These are phyloP conservation scores for Verruconis gallopava DNA, from an alignment of 2,329 filamentous ascomycete species.

Conservation along the genomic window DNA sequence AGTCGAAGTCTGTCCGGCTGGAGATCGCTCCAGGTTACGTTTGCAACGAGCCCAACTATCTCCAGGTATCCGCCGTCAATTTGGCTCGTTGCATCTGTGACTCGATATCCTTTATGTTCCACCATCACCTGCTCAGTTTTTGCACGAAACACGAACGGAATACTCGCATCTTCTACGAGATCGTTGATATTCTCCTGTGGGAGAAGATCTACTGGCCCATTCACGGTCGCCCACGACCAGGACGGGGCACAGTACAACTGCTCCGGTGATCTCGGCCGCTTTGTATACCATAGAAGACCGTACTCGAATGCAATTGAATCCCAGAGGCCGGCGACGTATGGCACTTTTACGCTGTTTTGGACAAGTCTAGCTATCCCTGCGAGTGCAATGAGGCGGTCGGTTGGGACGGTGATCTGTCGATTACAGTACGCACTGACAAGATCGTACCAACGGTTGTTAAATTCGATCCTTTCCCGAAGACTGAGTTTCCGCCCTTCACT, in stretches of 20 bases:
- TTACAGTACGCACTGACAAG: not conserved
- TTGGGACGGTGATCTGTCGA: not conserved
- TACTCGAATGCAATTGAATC: not conserved
- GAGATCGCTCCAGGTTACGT: too few relatives aligned
- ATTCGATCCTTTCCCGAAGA: not conserved
- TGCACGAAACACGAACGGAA: not conserved
- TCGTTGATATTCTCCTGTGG: not conserved
- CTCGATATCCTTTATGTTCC: not conserved
- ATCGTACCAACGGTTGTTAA: not conserved
- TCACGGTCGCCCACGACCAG: conserved; percentile 1
- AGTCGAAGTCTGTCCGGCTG: too few relatives aligned
- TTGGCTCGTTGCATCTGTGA: not conserved
- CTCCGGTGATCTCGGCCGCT: not conserved
- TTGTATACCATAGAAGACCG: not conserved
- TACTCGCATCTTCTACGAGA: not conserved
- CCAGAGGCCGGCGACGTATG: not conserved
- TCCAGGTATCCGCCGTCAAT: not conserved
- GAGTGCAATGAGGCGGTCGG: not conserved
- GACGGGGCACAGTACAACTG: not conserved
- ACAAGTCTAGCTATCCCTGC: not conserved
- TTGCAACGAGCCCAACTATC: too few relatives aligned
- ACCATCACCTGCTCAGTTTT: not conserved
- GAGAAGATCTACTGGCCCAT: not conserved
- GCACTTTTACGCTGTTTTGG: not conserved
- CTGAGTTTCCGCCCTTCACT: not conserved